Conservation (phyloP, 192 early-diverging fungal genomes). For the Umbelopsis vinacea region DNA sequence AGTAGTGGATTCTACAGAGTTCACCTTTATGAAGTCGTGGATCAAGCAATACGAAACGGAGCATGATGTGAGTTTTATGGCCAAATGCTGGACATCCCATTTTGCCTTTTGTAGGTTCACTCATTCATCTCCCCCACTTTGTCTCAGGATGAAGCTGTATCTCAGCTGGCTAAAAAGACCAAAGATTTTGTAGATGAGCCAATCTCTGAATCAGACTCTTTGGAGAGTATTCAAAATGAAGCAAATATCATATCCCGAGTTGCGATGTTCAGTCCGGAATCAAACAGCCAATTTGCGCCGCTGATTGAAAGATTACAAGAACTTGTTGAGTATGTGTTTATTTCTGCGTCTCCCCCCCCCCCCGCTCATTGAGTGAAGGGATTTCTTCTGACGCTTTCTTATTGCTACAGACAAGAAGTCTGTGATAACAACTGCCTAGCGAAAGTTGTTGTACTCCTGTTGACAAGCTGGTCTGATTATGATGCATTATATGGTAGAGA, state of each 20-base stretch:
- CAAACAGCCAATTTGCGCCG: neutral
- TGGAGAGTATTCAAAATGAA: constrained; percentile 23
- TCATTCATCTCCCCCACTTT: neutral
- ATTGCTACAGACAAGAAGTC: neutral
- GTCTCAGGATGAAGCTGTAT: neutral
- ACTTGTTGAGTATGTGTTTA: neutral
- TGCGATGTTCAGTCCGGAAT: constrained; percentile 16
- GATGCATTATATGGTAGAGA: neutral
- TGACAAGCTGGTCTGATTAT: neutral
- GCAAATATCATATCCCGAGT: constrained; percentile 30
- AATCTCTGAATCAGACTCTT: constrained; percentile 20
- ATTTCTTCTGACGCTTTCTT: neutral
- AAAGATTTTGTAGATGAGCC: constrained; percentile 25
- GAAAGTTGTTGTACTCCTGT: neutral
- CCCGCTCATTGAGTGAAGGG: neutral
- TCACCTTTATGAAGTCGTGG: constrained; percentile 22
- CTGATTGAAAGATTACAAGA: neutral
- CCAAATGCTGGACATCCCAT: neutral
- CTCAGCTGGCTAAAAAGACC: constrained; percentile 13
- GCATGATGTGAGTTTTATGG: constrained; percentile 1
- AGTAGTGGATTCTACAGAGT: constrained; percentile 19
- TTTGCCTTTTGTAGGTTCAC: neutral
- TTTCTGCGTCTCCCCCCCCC: too few relatives aligned
- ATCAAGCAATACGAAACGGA: constrained; percentile 7
- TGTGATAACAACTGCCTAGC: neutral